phyloP scores from a whole-genome alignment of 2,329 filamentous ascomycete genomes.

The Exophiala aquamarina region DNA sequence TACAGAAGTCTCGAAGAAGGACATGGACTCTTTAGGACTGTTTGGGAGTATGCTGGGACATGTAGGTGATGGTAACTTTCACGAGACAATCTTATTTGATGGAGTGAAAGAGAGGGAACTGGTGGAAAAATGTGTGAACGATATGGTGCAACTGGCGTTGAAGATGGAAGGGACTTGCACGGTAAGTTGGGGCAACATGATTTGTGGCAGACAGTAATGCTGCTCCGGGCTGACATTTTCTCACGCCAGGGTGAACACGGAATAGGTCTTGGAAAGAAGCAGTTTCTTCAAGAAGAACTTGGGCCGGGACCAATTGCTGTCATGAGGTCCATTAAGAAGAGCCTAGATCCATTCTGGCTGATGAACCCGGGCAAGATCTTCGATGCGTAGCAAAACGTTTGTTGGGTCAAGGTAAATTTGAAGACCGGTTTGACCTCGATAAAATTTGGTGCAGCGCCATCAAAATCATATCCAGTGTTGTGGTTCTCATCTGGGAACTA shows the following conservation, averaged over 20 bases:
- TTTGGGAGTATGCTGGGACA: constrained; percentile 88
- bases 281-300: constrained; percentile 24
- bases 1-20: constrained; percentile 75
- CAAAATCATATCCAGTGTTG: constrained; percentile 39
- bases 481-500: not conserved
- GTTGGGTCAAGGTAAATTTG: no score
- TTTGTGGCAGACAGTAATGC: no score
- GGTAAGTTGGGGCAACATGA: no score
- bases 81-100: constrained; percentile 81
- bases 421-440: constrained; percentile 52
- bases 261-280: constrained; percentile 25
- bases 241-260: constrained; percentile 27
- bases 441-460: constrained; percentile 50
- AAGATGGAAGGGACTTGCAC: constrained; percentile 27
- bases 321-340: constrained; percentile 27
- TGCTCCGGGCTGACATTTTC: not conserved
- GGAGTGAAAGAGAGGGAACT: constrained; percentile 24
- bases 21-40: constrained; percentile 79
- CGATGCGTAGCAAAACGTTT: constrained; percentile 48
- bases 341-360: constrained; percentile 25
- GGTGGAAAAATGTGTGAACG: constrained; percentile 31
- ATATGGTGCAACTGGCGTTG: constrained; percentile 18
- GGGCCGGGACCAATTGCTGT: constrained; percentile 22
- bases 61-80: constrained; percentile 92
- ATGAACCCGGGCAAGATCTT: constrained; percentile 29